Evolutionary conservation across 192 early-diverging fungal species (phyloP).

Genomic region (Coemansia sp.): DNA sequence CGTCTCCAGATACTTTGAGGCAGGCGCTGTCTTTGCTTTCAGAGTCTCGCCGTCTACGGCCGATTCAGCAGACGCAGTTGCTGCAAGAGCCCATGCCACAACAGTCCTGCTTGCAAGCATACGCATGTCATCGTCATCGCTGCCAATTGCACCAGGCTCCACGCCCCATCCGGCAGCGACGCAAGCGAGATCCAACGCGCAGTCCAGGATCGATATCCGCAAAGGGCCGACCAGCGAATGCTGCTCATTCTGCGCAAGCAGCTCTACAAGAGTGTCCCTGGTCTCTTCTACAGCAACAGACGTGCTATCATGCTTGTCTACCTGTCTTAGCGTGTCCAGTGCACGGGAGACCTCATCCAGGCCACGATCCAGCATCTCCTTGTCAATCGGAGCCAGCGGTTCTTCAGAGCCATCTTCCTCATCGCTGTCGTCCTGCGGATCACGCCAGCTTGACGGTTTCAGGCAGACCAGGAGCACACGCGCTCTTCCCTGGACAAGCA

Average conservation of each 20-base stretch:
- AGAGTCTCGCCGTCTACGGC: slow-evolving; percentile 46
- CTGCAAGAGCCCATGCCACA: slow-evolving; percentile 61
- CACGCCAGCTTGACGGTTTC: slow-evolving; percentile 33
- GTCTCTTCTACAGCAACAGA: background rate
- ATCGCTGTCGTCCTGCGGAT: slow-evolving; percentile 15
- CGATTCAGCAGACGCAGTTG: slow-evolving; percentile 33
- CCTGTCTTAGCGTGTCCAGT: background rate
- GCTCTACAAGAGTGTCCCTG: slow-evolving; percentile 14
- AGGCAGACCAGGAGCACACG: slow-evolving; percentile 28
- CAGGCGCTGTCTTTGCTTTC: slow-evolving; percentile 30
- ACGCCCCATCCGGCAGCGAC: slow-evolving; percentile 17
- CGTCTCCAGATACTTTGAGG: slow-evolving; percentile 34
- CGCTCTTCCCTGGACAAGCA: slow-evolving; percentile 25
- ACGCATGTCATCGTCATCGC: background rate
- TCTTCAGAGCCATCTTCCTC: slow-evolving; percentile 11
- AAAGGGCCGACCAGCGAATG: slow-evolving; percentile 16
- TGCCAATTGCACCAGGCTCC: background rate
- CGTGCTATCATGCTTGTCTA: background rate
- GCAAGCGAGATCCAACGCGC: slow-evolving; percentile 17
- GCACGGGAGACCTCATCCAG: slow-evolving; percentile 20
- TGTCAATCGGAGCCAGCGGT: background rate
- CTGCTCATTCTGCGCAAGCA: slow-evolving; percentile 15
- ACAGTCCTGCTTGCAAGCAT: slow-evolving; percentile 32
- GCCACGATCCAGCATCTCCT: slow-evolving; percentile 21
- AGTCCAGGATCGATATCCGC: slow-evolving; percentile 18